Base-by-base conservation (phyloP, 2,329 filamentous ascomycete genomes). In the Xylariaceae sp. region DNA sequence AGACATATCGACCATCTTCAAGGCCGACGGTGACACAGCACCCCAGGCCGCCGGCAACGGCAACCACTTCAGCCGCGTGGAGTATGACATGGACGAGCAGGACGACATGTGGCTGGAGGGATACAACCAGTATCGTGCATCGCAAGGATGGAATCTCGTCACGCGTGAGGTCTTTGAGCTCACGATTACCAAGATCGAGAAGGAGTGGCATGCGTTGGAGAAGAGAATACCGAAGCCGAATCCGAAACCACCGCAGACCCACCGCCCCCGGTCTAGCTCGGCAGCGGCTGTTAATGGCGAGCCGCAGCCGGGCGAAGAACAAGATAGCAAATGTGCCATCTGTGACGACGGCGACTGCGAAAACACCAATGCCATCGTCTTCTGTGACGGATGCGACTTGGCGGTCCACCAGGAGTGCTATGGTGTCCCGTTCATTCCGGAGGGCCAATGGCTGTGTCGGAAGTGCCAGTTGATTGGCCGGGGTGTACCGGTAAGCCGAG, bases 21-120 rank as follows among this genome's bases (percentile, higher is more conserved):
- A 74, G 46, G 68, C 68, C 13, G 83, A 85, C 34, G 74, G 73
- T 7, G 81, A 85, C 31, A 59, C 66, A 37, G 27, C 52, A 4
- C 61, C 62, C 27, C 56, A 59, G 27, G 66, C 68, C 4, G 64
- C 64, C 24, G n/a, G n/a, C n/a, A n/a, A n/a, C n/a, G n/a, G n/a
- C 67, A 66, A 36, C 69, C 69, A 13, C 74, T 94, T n/a, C 27
- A 87, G 88, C 9, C 81, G 87, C 40, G 92, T 98, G 14, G 92
- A 98, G 60, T 98, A 98, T 60, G 92, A 98, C 61, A 98, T 98
- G 92, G 92, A 98, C 57, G 92, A 98, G 64, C 92, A 98, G 58
- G 92, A 98, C 60, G 88, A 95, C 51, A 88, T 89, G 67, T 98
- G 92, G 92, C 70, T 98, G 17, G 85, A 92, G 52, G 77, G 80